These are phyloP conservation scores for Thecaphora thlaspeos DNA, from an alignment of 1,284 basidiomycete species.

Conservation along the genomic window DNA sequence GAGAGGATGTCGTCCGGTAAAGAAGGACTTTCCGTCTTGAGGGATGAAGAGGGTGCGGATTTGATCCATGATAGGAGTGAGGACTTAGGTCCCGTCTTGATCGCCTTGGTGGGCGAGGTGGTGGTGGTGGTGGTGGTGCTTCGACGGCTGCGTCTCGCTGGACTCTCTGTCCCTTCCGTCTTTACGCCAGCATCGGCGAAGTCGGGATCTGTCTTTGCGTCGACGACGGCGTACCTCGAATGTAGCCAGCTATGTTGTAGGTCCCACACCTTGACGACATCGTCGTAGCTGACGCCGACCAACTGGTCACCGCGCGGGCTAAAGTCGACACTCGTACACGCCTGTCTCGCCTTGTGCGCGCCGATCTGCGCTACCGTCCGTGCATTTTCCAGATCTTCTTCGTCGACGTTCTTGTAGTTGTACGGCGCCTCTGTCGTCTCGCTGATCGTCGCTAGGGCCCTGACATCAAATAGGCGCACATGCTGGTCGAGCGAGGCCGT, in stretches of 20 bases:
- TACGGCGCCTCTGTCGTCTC: constrained; percentile 31
- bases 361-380: constrained; percentile 38
- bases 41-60: too few relatives aligned
- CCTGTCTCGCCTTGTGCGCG: constrained; percentile 28
- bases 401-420: constrained; percentile 40
- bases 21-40: too few relatives aligned
- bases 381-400: constrained; percentile 21
- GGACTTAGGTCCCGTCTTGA: too few relatives aligned
- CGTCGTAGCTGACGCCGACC: constrained; percentile 51
- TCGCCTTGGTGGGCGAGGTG: too few relatives aligned
- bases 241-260: constrained; percentile 23
- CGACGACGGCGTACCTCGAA: constrained; percentile 10
- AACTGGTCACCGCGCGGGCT: constrained; percentile 45
- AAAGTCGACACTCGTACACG: constrained; percentile 53
- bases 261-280: constrained; percentile 44
- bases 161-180: too few relatives aligned
- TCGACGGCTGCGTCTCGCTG: too few relatives aligned
- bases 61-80: too few relatives aligned
- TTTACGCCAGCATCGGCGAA: too few relatives aligned
- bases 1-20: constrained; percentile 37
- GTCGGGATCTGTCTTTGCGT: constrained; percentile 18
- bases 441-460: constrained; percentile 29
- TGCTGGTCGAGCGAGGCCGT: constrained; percentile 53
- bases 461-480: constrained; percentile 50
- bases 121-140: too few relatives aligned